phyloP scores from a whole-genome alignment of 2,329 filamentous ascomycete genomes.

The Calonectria naviculata region DNA sequence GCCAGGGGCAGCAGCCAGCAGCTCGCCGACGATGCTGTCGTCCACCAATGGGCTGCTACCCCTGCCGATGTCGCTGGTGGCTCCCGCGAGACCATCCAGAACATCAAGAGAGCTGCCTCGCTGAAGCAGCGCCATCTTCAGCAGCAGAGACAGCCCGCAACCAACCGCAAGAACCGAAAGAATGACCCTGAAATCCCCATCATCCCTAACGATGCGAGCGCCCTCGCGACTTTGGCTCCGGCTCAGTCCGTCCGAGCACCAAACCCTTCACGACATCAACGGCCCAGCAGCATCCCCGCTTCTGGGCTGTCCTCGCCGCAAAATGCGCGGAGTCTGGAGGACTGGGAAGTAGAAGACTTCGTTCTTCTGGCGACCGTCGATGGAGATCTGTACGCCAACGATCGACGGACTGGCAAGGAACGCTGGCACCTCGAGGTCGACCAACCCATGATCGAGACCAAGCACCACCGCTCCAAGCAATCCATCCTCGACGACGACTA shows the following conservation, averaged over 20 bases:
- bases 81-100: constrained; percentile 41
- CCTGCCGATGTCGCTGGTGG: constrained; percentile 43
- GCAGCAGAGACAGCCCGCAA: constrained; percentile 33
- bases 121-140: constrained; percentile 39
- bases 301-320: constrained; percentile 84
- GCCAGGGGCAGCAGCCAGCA: constrained; percentile 41
- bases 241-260: constrained; percentile 95
- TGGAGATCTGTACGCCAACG: constrained; percentile 91
- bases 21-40: constrained; percentile 40
- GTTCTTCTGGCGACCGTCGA: constrained; percentile 99
- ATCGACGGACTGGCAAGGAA: constrained; percentile 85
- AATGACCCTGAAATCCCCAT: constrained; percentile 46
- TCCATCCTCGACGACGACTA: constrained; percentile 70
- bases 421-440: constrained; percentile 89
- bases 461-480: constrained; percentile 79
- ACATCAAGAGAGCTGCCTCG: constrained; percentile 38
- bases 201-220: constrained; percentile 82
- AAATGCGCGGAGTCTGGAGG: constrained; percentile 95
- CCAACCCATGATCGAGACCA: constrained; percentile 90
- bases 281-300: constrained; percentile 66
- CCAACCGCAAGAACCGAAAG: constrained; percentile 46
- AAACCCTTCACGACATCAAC: constrained; percentile 71
- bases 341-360: constrained; percentile 99
- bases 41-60: constrained; percentile 45
- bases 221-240: constrained; percentile 98